A percentile compares a stretch with the other conserved stretches of the same genome.
These are phyloP conservation scores for Pseudocercospora pini-densiflorae DNA, from an alignment of 2,329 filamentous ascomycete genomes.

Conservation along the genomic window DNA sequence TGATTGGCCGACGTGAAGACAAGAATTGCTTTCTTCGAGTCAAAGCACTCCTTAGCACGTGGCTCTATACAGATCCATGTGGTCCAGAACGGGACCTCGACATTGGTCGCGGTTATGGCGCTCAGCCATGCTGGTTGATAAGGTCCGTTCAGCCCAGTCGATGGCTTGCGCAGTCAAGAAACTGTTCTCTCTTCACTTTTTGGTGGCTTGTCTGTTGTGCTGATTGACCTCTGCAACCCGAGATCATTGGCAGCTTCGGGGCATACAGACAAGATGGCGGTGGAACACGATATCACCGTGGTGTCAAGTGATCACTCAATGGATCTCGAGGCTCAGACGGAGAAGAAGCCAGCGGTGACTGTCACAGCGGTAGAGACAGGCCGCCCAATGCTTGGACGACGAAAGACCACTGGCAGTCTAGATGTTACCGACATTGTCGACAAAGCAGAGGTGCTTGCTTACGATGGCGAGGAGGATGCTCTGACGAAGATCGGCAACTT, in stretches of 20 bases:
- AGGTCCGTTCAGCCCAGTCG: slow-evolving; percentile 3
- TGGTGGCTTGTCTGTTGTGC: slow-evolving; percentile 1
- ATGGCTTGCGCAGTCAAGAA: slow-evolving; percentile 8
- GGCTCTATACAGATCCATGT: slow-evolving; percentile 9
- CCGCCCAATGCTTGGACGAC: slow-evolving; percentile 17
- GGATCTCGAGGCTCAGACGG: slow-evolving; percentile 14
- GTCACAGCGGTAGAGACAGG: slow-evolving; percentile 14
- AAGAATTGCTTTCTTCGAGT: not conserved
- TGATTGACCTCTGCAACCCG: not conserved
- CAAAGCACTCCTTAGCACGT: slow-evolving; percentile 11
- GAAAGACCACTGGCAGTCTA: slow-evolving; percentile 17
- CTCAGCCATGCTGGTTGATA: slow-evolving; percentile 5
- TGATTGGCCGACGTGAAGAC: not conserved
- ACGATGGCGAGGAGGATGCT: slow-evolving; percentile 55
- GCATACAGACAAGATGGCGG: slow-evolving; percentile 4
- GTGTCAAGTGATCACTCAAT: not conserved
- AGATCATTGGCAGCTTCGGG: not conserved
- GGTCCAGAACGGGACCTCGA: slow-evolving; percentile 10
- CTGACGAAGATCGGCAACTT: slow-evolving; percentile 69
- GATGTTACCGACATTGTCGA: slow-evolving; percentile 1
- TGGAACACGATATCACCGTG: slow-evolving; percentile 10
- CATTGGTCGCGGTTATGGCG: slow-evolving; percentile 4
- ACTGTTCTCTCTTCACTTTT: not conserved
- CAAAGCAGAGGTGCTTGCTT: slow-evolving; percentile 15
- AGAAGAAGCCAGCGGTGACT: slow-evolving; percentile 16